Percentiles rank a stretch among this genome's conserved stretches.
These are phyloP conservation scores for Phytophthora vignae DNA, from an alignment of 352 stramenopile genomes.

Conservation along the genomic window DNA sequence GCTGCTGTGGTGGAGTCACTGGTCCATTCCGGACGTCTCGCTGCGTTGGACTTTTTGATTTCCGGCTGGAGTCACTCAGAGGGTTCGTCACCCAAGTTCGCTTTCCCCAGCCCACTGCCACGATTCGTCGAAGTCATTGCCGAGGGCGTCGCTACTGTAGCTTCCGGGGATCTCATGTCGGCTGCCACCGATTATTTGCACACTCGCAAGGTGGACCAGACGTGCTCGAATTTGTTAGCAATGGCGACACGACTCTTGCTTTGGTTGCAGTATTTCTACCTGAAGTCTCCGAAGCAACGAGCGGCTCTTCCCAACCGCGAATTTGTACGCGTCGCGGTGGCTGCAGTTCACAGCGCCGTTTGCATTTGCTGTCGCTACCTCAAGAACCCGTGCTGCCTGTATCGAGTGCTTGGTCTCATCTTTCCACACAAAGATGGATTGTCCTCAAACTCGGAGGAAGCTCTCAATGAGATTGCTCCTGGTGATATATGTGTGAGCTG, in stretches of 20 bases:
- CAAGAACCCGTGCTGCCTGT: conserved; percentile 75
- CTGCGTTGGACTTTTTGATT: conserved; percentile 68
- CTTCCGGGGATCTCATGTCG: conserved; percentile 63
- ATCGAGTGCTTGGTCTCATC: conserved; percentile 65
- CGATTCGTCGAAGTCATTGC: conserved; percentile 68
- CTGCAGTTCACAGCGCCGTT: conserved; percentile 80
- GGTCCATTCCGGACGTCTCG: conserved; percentile 53
- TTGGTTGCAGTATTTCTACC: conserved; percentile 77
- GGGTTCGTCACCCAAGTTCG: conserved; percentile 15
- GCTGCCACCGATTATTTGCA: conserved; percentile 59
- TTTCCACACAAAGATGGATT: conserved; percentile 77
- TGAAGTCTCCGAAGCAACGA: conserved; percentile 47
- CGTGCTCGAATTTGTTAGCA: conserved; percentile 65
- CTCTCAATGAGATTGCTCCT: conserved; percentile 60
- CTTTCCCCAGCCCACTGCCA: conserved; percentile 54
- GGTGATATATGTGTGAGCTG: conserved; percentile 69
- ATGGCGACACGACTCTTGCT: conserved; percentile 59
- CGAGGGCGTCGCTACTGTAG: conserved; percentile 59
- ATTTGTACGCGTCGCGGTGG: conserved; percentile 69
- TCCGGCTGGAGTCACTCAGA: conserved; percentile 49
- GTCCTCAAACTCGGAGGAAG: conserved; percentile 57
- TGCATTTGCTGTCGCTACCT: conserved; percentile 71
- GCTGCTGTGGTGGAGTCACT: conserved; percentile 57
- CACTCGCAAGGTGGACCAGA: conserved; percentile 72
- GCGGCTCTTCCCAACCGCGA: conserved; percentile 46